Percentiles rank a stretch among this genome's conserved stretches.
Evolutionary conservation across 1,284 basidiomycete species (phyloP).

Genomic region (Rhodotorula sp.): DNA sequence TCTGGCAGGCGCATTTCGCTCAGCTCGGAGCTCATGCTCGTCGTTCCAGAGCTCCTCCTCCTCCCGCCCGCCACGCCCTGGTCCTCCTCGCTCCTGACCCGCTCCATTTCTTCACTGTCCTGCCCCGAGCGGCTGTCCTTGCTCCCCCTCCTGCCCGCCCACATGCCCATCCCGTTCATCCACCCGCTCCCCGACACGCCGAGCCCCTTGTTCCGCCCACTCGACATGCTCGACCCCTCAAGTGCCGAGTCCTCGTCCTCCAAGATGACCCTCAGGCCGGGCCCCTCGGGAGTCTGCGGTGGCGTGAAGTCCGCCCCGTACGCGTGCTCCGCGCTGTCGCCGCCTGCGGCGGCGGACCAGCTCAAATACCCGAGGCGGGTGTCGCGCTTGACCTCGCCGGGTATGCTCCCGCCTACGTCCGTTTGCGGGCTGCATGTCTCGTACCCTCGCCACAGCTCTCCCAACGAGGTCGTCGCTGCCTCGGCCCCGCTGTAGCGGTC

Average conservation of each 20-base stretch:
- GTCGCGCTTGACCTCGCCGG: neutral
- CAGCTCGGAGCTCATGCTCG: neutral
- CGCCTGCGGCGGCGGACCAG: neutral
- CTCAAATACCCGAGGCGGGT: conserved; percentile 6
- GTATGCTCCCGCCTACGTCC: neutral
- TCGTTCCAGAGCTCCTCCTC: neutral
- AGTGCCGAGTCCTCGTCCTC: neutral
- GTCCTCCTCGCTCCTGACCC: neutral
- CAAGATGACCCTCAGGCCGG: neutral
- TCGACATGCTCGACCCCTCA: neutral
- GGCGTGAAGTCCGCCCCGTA: conserved; percentile 5
- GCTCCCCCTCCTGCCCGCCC: neutral
- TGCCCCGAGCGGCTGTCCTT: neutral
- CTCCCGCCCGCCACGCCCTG: neutral
- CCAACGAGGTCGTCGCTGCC: neutral
- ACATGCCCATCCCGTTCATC: conserved; percentile 6
- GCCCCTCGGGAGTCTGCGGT: conserved; percentile 1
- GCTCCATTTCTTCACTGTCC: neutral
- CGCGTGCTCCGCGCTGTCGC: neutral
- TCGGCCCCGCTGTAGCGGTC: neutral
- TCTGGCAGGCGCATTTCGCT: neutral
- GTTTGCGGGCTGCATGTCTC: neutral
- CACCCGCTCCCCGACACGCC: neutral
- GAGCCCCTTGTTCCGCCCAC: neutral
- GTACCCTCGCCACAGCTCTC: neutral